phyloP scores from a whole-genome alignment of 441 rosid species.

The Capsella rubella region DNA sequence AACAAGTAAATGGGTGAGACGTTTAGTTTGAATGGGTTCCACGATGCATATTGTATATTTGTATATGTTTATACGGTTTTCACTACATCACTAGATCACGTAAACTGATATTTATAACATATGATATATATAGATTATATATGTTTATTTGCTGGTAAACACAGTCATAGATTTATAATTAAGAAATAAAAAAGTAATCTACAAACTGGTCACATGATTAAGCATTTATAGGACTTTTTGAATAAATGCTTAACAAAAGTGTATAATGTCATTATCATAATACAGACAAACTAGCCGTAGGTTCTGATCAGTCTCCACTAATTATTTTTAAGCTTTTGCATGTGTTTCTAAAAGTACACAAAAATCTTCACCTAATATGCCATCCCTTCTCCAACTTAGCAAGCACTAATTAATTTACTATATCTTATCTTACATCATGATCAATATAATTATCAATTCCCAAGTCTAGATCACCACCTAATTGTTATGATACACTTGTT shows the following conservation, averaged over 20 bases:
- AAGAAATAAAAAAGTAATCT: conserved; percentile 17
- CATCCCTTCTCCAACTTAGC: conserved; percentile 32
- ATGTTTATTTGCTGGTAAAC: conserved; percentile 23
- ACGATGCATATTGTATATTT: neutral
- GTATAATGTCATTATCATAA: conserved; percentile 33
- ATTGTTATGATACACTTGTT: conserved; percentile 10
- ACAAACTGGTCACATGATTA: conserved; percentile 42
- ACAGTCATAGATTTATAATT: neutral
- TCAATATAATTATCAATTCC: conserved; percentile 17
- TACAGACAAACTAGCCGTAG: conserved; percentile 42
- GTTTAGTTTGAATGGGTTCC: neutral
- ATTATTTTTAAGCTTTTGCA: conserved; percentile 34
- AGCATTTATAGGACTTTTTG: conserved; percentile 22
- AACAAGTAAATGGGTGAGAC: neutral
- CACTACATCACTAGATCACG: conserved; percentile 22
- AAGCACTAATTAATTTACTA: conserved; percentile 31
- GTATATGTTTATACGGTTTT: neutral
- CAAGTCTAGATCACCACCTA: conserved; percentile 33
- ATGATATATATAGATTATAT: no score
- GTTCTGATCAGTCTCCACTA: conserved; percentile 46
- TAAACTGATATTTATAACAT: neutral
- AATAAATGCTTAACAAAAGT: conserved; percentile 21
- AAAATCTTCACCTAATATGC: conserved; percentile 46
- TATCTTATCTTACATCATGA: conserved; percentile 34
- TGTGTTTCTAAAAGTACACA: conserved; percentile 47